Evolutionary conservation across 108 stramenopile genomes (phyloP), one percentile per base, ranked within the genome.

Genomic region (Fistulifera pelliculosa): DNA sequence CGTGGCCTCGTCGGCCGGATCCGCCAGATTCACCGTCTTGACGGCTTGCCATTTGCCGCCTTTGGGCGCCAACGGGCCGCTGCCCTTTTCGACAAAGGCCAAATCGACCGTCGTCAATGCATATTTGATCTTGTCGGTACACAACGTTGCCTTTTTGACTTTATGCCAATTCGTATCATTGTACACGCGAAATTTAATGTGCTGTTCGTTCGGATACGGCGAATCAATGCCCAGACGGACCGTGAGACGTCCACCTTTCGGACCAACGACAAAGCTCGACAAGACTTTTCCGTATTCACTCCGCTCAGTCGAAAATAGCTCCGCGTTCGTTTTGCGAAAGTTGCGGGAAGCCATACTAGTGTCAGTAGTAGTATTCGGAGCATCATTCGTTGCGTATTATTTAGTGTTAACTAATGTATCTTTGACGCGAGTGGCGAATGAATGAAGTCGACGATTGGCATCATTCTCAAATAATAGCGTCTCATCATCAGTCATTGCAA

Each of bases 131-230:
- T 81, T 83, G 27, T 87, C 75, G 15, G 69, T 68, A 52, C 90
- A 92, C 11, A 72, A 70, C 12, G 72, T 54, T 18, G 65, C 64
- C 17, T 63, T 69, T 31, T 71, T 54, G 6, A 70, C 72, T 12
- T 50, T 38, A 8, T 58, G 54, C 90, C 90, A 92, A 39, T 81
- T 54, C 16, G 75, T 79, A 43, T 92, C 90, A 35, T 55, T 53
- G 44, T 71, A 83, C 21, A 85, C 24, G 27, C 74, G 68, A 24
- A 85, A 39, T 49, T 57, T 54, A 14, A 87, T 40, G 24, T 64
- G 55, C 41, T 60, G 54, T 27, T 85, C 77, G 38, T 71, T 50
- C 41, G 68, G 69, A 58, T 92, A 87, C 65, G 79, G 74, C 12
- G 69, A 42, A 13, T 44, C 23, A 0, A 67, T 58, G 44, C 24